A percentile compares a stretch with the other conserved stretches of the same genome.
These are phyloP conservation scores for Tetracentron sinense DNA, from an alignment of 164 flowering plant species.

Conservation along the genomic window DNA sequence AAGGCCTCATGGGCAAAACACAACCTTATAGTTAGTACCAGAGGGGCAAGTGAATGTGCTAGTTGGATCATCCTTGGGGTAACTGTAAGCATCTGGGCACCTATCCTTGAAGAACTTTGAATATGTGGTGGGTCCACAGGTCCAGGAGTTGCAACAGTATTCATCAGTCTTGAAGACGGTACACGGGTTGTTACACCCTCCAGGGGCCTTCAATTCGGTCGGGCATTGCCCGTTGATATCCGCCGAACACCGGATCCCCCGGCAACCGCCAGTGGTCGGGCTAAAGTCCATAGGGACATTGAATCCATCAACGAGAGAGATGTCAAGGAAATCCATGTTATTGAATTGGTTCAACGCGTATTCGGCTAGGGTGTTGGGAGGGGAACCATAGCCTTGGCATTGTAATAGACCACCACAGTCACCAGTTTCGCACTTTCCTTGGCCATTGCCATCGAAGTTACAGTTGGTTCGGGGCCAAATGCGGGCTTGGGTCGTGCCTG, in stretches of 20 bases:
- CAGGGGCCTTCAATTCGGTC: conserved; percentile 15
- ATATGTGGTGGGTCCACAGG: conserved; percentile 28
- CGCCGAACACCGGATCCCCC: conserved; percentile 13
- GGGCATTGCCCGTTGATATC: conserved; percentile 31
- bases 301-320: conserved; percentile 32
- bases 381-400: conserved; percentile 10
- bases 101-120: conserved; percentile 32
- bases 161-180: conserved; percentile 21
- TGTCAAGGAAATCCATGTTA: conserved; percentile 26
- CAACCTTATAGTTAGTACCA: conserved; percentile 21
- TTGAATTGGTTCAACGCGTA: conserved; percentile 20
- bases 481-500: conserved; percentile 8
- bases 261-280: conserved; percentile 15
- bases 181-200: conserved; percentile 35
- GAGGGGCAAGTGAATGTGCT: conserved; percentile 28
- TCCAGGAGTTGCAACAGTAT: conserved; percentile 28
- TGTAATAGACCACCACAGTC: conserved; percentile 19
- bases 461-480: conserved; percentile 22
- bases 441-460: conserved; percentile 9
- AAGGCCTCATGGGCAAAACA: conserved; percentile 19
- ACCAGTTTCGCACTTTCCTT: conserved; percentile 17
- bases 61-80: conserved; percentile 25
- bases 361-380: conserved; percentile 26
- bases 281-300: conserved; percentile 31
- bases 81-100: conserved; percentile 23